phyloP scores from a whole-genome alignment of 1,139 yeast genomes.

The Candida glucosophila region DNA sequence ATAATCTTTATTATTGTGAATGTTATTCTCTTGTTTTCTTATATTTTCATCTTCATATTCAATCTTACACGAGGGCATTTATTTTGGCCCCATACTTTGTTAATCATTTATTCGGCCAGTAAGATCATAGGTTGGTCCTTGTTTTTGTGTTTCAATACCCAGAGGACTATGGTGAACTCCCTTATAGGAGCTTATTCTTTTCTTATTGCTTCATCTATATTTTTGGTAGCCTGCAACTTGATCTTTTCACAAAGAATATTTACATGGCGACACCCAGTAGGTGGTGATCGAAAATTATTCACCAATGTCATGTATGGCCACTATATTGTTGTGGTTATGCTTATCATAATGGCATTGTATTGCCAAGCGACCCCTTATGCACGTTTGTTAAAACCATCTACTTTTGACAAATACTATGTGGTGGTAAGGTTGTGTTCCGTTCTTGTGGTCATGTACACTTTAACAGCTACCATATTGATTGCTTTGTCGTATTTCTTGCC shows the following conservation, averaged over 20 bases:
- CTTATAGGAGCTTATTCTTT: conserved; percentile 28
- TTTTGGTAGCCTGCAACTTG: conserved; percentile 29
- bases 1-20: conserved; percentile 23
- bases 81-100: conserved; percentile 24
- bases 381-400: conserved; percentile 15
- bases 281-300: conserved; percentile 31
- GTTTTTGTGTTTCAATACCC: conserved; percentile 22
- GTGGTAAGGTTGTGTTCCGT: conserved; percentile 24
- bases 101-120: conserved; percentile 22
- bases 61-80: conserved; percentile 29
- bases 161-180: conserved; percentile 14
- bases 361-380: conserved; percentile 29
- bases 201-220: conserved; percentile 24
- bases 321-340: conserved; percentile 21
- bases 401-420: conserved; percentile 17
- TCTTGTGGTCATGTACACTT: conserved; percentile 24
- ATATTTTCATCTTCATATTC: conserved; percentile 18
- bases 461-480: conserved; percentile 28
- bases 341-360: conserved; percentile 24
- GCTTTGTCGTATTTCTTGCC: conserved; percentile 32
- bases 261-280: conserved; percentile 42
- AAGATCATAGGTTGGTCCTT: conserved; percentile 19
- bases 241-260: conserved; percentile 35
- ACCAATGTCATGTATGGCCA: conserved; percentile 25
- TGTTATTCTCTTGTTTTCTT: conserved; percentile 16